Conservation (phyloP, 1,284 basidiomycete species). For the Marasmius fiardii region DNA sequence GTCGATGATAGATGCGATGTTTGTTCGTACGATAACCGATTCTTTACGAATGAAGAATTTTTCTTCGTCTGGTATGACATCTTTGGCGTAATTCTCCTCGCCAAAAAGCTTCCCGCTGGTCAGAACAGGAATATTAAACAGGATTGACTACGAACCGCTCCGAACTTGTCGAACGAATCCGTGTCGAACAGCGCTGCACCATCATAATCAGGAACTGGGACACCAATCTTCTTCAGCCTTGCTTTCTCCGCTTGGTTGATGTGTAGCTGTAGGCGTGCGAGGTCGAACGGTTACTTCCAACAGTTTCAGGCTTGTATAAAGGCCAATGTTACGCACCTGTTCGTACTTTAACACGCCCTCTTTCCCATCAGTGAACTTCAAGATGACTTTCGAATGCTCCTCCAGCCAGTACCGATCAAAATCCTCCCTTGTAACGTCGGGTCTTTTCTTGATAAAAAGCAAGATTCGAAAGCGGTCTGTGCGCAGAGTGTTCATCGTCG, state of each 20-base stretch:
- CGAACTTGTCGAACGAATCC: background rate
- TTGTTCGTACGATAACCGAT: background rate
- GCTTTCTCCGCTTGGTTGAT: background rate
- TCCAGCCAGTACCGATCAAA: conserved; percentile 1
- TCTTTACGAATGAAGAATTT: background rate
- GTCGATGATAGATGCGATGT: conserved; percentile 1
- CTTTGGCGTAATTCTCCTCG: background rate
- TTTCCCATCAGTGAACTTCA: background rate
- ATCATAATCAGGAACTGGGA: background rate
- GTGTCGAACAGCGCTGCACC: background rate
- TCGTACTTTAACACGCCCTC: background rate
- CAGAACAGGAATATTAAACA: background rate
- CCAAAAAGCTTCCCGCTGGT: background rate
- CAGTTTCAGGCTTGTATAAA: background rate
- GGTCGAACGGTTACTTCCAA: background rate
- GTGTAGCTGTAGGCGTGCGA: background rate
- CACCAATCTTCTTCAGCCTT: background rate
- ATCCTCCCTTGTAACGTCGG: background rate
- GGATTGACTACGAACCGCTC: background rate
- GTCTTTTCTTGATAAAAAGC: background rate
- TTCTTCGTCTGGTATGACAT: background rate
- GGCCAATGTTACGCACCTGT: background rate
- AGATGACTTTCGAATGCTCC: background rate
- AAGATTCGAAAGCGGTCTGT: background rate
- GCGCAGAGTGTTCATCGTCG: background rate